These are phyloP conservation scores for Luvunga scandens DNA, from an alignment of 345 rosid genomes.

Conservation along the genomic window DNA sequence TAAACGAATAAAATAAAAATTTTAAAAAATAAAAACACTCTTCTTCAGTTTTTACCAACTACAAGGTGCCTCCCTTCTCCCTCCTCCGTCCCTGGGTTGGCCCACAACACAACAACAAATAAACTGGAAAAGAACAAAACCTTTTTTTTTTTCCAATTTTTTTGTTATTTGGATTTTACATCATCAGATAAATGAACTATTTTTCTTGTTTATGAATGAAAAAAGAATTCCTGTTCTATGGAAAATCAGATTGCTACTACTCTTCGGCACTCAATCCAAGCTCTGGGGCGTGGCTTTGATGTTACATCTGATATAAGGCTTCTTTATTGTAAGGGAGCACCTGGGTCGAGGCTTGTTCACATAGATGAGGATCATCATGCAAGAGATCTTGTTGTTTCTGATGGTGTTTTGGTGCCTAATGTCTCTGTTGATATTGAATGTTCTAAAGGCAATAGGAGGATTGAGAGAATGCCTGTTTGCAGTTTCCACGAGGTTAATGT, in stretches of 20 bases:
- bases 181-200: not conserved
- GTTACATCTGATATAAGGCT: slow-evolving; percentile 95
- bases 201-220: slow-evolving; percentile 21
- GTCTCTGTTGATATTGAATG: slow-evolving; percentile 70
- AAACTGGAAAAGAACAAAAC: not conserved
- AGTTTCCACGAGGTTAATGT: slow-evolving; percentile 71
- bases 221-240: slow-evolving; percentile 24
- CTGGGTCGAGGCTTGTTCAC: slow-evolving; percentile 81
- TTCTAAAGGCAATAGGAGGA: slow-evolving; percentile 35
- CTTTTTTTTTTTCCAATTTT: not conserved
- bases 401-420: slow-evolving; percentile 47
- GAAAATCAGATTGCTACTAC: slow-evolving; percentile 57
- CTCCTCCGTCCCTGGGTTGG: not conserved
- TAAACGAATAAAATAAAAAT: too few species aligned
- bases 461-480: slow-evolving; percentile 58
- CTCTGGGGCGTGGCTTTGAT: slow-evolving; percentile 91
- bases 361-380: slow-evolving; percentile 59
- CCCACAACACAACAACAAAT: slow-evolving; percentile 2
- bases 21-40: too few species aligned
- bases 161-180: too few species aligned
- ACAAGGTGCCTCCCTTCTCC: not conserved
- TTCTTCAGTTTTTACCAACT: slow-evolving; percentile 18
- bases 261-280: slow-evolving; percentile 79
- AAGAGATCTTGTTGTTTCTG: slow-evolving; percentile 56
- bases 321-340: slow-evolving; percentile 85